These are phyloP conservation scores for Citrus trifoliata DNA, from an alignment of 345 rosid genomes.

Conservation along the genomic window DNA sequence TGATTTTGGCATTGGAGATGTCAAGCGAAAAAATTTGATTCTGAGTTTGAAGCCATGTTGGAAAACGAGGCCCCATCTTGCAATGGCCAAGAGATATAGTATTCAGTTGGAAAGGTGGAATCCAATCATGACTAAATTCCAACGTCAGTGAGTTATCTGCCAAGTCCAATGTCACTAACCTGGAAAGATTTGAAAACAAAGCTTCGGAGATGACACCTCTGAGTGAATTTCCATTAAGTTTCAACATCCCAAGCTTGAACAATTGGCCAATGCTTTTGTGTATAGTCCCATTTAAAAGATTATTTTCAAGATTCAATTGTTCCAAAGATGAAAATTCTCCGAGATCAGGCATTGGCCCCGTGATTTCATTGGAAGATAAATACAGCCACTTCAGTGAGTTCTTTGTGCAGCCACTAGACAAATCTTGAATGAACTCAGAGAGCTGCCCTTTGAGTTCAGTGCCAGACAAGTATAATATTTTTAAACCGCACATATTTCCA, in stretches of 20 bases:
- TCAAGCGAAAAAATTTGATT: background rate
- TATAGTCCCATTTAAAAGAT: background rate
- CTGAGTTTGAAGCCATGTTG: background rate
- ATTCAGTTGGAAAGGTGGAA: background rate
- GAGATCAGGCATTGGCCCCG: conserved; percentile 12
- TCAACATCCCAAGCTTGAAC: background rate
- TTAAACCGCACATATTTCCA: background rate
- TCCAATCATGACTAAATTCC: background rate
- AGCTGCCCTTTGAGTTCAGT: background rate
- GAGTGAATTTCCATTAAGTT: background rate
- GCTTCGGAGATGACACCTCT: background rate
- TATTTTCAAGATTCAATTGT: background rate
- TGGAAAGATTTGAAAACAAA: background rate
- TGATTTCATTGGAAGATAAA: background rate
- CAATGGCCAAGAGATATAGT: background rate
- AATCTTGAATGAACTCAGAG: background rate
- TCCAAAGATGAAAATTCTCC: background rate
- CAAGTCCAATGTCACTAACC: too few species aligned
- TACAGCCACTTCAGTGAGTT: conserved; percentile 8
- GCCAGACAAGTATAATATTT: background rate
- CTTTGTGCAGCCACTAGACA: conserved; percentile 1
- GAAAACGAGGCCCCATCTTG: background rate
- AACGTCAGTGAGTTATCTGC: too few species aligned
- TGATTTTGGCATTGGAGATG: background rate
- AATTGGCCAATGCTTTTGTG: background rate